Evolutionary conservation across 2,329 filamentous ascomycete species (phyloP).

Genomic region (Teratosphaeria zuluensis): DNA sequence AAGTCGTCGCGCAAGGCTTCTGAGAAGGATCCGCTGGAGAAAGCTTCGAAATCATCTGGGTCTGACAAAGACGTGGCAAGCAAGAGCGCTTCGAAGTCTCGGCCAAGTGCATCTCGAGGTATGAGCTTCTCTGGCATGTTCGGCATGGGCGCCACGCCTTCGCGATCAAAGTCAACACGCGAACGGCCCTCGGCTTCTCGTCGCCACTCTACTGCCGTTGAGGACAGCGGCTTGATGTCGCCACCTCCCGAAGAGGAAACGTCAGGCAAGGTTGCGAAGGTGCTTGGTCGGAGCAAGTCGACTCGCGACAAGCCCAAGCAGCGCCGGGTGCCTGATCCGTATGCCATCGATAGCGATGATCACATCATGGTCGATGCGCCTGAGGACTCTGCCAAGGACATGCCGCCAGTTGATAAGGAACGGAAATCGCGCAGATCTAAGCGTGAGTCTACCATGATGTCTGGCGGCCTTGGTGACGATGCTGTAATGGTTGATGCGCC

Average conservation of each 20-base stretch:
- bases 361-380: constrained; percentile 45
- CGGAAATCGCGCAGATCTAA: constrained; percentile 33
- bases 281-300: constrained; percentile 52
- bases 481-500: constrained; percentile 32
- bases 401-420: constrained; percentile 21
- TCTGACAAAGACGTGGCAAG: constrained; percentile 57
- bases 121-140: constrained; percentile 55
- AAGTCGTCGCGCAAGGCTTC: constrained; percentile 47
- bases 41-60: constrained; percentile 58
- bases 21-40: constrained; percentile 46
- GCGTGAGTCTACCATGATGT: constrained; percentile 29
- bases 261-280: constrained; percentile 66
- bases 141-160: constrained; percentile 40
- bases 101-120: constrained; percentile 47
- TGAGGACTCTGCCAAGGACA: constrained; percentile 29
- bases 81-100: constrained; percentile 37
- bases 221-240: constrained; percentile 57
- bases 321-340: constrained; percentile 46
- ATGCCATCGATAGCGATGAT: constrained; percentile 52
- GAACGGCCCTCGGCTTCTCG: constrained; percentile 43
- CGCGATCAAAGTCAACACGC: constrained; percentile 56
- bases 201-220: constrained; percentile 48
- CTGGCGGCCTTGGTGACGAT: constrained; percentile 31
- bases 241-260: constrained; percentile 61
- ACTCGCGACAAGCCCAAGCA: constrained; percentile 44